Percentiles rank a stretch among this genome's conserved stretches.
phyloP scores from a whole-genome alignment of 345 rosid species.

The Salix exigua region DNA sequence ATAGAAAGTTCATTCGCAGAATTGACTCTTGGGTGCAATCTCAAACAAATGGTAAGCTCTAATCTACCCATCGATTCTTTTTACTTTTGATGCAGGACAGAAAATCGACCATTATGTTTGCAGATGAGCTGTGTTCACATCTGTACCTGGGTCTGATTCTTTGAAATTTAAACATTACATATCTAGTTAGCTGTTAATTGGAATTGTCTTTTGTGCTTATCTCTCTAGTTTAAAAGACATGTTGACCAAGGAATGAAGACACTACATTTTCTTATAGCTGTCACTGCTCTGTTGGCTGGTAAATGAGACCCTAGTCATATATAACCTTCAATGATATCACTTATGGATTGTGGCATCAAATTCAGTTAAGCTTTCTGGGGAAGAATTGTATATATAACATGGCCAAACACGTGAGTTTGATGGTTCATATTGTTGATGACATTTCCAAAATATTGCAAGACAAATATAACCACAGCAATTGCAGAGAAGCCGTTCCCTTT shows the following conservation, averaged over 20 bases:
- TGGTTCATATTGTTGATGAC: background rate
- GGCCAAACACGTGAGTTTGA: background rate
- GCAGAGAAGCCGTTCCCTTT: background rate
- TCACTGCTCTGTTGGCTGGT: background rate
- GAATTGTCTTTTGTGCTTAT: background rate
- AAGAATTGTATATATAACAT: background rate
- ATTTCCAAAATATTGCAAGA: background rate
- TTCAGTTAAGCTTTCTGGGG: background rate
- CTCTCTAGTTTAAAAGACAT: background rate
- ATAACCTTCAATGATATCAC: background rate
- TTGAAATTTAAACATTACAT: background rate
- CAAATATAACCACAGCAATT: background rate
- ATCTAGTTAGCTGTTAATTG: background rate
- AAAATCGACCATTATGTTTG: background rate
- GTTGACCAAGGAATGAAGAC: background rate
- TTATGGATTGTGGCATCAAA: background rate
- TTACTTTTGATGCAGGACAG: background rate
- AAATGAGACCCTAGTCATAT: background rate
- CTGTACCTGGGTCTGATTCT: background rate
- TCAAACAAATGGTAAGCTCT: slow-evolving; percentile 57
- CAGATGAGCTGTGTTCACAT: background rate
- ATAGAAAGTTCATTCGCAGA: slow-evolving; percentile 69
- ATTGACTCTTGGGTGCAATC: slow-evolving; percentile 83
- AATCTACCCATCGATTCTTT: background rate
- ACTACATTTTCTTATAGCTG: background rate